A percentile compares a stretch with the other conserved stretches of the same genome.
Conservation (phyloP, 768 basidiomycete genomes). For the Xerocomellus dryophilus region DNA sequence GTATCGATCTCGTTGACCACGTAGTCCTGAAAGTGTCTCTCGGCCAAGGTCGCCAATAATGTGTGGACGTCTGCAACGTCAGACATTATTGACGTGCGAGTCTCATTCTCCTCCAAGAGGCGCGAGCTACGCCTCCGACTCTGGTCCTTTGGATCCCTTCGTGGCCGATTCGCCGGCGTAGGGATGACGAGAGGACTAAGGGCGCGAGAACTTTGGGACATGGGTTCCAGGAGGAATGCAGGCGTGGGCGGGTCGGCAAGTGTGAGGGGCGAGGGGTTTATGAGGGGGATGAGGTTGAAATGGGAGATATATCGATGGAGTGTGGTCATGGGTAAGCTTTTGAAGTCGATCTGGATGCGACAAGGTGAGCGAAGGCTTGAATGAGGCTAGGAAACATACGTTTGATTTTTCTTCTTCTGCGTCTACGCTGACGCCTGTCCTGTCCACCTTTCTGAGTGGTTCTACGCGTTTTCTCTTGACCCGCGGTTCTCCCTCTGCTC, state of each 20-base stretch:
- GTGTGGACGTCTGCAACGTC: conserved; percentile 67
- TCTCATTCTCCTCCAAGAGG: conserved; percentile 58
- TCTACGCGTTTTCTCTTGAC: conserved; percentile 73
- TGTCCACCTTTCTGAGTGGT: conserved; percentile 36
- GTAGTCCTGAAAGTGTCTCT: conserved; percentile 68
- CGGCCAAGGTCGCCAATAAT: conserved; percentile 65
- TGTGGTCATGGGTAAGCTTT: conserved; percentile 58
- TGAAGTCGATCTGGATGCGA: conserved; percentile 65
- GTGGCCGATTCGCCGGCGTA: conserved; percentile 70
- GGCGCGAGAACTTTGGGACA: conserved; percentile 44
- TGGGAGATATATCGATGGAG: conserved; percentile 72
- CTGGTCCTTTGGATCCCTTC: conserved; percentile 61
- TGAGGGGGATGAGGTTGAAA: conserved; percentile 66
- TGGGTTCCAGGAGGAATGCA: conserved; percentile 50
- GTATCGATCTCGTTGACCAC: conserved; percentile 71
- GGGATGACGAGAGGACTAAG: conserved; percentile 44
- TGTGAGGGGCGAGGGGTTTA: conserved; percentile 68
- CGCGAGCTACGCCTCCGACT: conserved; percentile 69
- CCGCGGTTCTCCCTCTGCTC: conserved; percentile 70
- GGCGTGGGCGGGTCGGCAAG: conserved; percentile 72
- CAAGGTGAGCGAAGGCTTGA: conserved; percentile 8
- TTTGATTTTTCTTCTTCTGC: conserved; percentile 28
- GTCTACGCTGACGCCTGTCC: conserved; percentile 37
- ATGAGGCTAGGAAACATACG: conserved; percentile 21
- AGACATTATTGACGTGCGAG: conserved; percentile 62